Percentiles rank a stretch among this genome's conserved stretches.
phyloP scores from a whole-genome alignment of 805 yeast species.

The Blastobotrys peoriensis region DNA sequence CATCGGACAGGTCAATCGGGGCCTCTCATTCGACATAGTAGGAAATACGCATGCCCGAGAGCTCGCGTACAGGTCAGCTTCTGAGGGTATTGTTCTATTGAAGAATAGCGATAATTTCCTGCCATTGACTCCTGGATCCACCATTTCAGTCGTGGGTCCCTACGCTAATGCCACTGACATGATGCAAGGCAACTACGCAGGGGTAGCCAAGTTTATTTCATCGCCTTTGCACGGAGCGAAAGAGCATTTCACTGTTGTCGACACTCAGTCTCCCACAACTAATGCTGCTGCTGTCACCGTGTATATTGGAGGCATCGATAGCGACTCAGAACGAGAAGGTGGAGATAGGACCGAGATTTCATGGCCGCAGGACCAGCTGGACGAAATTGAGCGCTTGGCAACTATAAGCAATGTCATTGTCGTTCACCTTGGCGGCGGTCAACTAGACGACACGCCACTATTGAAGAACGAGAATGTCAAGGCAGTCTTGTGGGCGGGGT shows the following conservation, averaged over 20 bases:
- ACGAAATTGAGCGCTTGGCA: slow-evolving; percentile 5
- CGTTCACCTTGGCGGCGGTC: slow-evolving; percentile 14
- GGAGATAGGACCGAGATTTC: slow-evolving; percentile 6
- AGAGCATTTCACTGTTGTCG: slow-evolving; percentile 4
- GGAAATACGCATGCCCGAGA: slow-evolving; percentile 4
- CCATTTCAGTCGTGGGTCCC: slow-evolving; percentile 10
- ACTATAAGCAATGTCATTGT: slow-evolving; percentile 7
- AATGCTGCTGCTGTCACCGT: slow-evolving; percentile 7
- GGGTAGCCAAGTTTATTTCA: slow-evolving; percentile 5
- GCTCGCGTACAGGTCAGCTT: slow-evolving; percentile 10
- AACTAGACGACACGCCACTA: slow-evolving; percentile 8
- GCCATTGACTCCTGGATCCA: slow-evolving; percentile 1
- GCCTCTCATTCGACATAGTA: slow-evolving; percentile 7
- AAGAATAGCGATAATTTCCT: slow-evolving; percentile 10
- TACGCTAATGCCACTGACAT: slow-evolving; percentile 10
- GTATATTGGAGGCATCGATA: slow-evolving; percentile 13
- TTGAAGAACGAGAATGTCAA: slow-evolving; percentile 5
- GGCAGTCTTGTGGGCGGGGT: slow-evolving; percentile 12
- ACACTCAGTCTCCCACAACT: slow-evolving; percentile 1
- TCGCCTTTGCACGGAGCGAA: slow-evolving; percentile 9
- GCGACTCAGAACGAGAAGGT: slow-evolving; percentile 9
- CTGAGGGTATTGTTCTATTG: slow-evolving; percentile 10
- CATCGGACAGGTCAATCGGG: slow-evolving; percentile 4
- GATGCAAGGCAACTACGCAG: slow-evolving; percentile 11
- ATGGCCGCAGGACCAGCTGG: slow-evolving; percentile 13